Conservation (phyloP, 176 grass and related monocot genomes). For the Oryza glumipatula region DNA sequence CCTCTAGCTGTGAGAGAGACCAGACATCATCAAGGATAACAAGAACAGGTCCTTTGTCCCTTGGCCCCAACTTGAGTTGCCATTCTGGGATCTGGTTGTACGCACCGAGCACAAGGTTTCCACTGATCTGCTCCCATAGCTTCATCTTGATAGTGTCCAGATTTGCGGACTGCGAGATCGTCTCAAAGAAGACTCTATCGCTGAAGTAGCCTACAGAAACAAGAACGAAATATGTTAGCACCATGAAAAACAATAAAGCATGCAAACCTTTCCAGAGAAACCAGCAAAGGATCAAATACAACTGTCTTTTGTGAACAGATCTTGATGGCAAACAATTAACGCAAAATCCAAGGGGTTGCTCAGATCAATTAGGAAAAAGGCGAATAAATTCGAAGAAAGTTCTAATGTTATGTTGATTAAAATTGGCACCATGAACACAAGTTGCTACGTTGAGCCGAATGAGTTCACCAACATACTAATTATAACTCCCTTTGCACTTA, state of each 20-base stretch:
- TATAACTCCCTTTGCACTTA: conserved; percentile 16
- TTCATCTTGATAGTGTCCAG: conserved; percentile 82
- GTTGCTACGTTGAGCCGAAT: not conserved
- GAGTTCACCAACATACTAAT: not conserved
- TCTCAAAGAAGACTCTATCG: conserved; percentile 88
- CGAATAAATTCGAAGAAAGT: not conserved
- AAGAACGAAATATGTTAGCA: conserved; percentile 26
- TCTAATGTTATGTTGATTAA: not conserved
- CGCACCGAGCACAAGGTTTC: conserved; percentile 78
- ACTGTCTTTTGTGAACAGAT: conserved; percentile 13
- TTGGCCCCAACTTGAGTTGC: conserved; percentile 79
- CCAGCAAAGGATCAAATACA: not conserved
- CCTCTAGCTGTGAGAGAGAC: conserved; percentile 79
- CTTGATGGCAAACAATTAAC: not conserved
- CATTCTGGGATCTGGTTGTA: conserved; percentile 92
- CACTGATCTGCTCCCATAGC: conserved; percentile 86
- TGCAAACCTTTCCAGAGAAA: not conserved
- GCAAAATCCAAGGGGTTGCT: not conserved
- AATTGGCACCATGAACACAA: not conserved
- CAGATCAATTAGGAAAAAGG: not conserved
- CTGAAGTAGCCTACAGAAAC: conserved; percentile 74
- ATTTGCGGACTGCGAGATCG: conserved; percentile 84
- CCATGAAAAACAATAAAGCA: not conserved
- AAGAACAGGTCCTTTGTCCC: conserved; percentile 73
- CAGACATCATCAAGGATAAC: conserved; percentile 94